Evolutionary conservation across 306 rosid species (phyloP).

Genomic region (Echinosophora koreensis): DNA sequence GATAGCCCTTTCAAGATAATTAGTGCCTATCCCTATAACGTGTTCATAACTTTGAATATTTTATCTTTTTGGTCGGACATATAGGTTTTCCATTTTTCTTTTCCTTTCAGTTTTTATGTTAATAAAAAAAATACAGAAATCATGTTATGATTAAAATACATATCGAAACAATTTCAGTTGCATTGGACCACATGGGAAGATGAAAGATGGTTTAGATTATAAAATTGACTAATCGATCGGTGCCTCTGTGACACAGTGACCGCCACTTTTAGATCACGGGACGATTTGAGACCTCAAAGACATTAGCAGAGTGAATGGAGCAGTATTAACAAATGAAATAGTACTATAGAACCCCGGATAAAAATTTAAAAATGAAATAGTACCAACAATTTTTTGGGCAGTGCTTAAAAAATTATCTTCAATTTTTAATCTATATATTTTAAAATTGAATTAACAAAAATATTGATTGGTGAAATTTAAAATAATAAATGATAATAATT

Average conservation of each 20-base stretch:
- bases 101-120: neutral
- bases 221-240: slow-evolving; percentile 50
- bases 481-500: neutral
- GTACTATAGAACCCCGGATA: neutral
- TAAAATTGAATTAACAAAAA: neutral
- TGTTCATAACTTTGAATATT: slow-evolving; percentile 15
- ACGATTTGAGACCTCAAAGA: slow-evolving; percentile 28
- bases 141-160: slow-evolving; percentile 30
- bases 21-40: slow-evolving; percentile 33
- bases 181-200: slow-evolving; percentile 57
- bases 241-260: slow-evolving; percentile 45
- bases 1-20: slow-evolving; percentile 37
- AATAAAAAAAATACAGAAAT: neutral
- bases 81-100: neutral
- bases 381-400: neutral
- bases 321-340: slow-evolving; percentile 1
- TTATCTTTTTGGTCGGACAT: slow-evolving; percentile 11
- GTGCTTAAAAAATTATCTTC: neutral
- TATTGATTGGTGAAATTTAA: neutral
- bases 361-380: neutral
- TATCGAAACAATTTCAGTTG: slow-evolving; percentile 29
- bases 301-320: neutral
- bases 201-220: slow-evolving; percentile 39
- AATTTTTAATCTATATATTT: neutral
- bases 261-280: slow-evolving; percentile 49